These are phyloP conservation scores for Phytophthora sp. DNA, from an alignment of 352 stramenopile genomes.

Conservation along the genomic window DNA sequence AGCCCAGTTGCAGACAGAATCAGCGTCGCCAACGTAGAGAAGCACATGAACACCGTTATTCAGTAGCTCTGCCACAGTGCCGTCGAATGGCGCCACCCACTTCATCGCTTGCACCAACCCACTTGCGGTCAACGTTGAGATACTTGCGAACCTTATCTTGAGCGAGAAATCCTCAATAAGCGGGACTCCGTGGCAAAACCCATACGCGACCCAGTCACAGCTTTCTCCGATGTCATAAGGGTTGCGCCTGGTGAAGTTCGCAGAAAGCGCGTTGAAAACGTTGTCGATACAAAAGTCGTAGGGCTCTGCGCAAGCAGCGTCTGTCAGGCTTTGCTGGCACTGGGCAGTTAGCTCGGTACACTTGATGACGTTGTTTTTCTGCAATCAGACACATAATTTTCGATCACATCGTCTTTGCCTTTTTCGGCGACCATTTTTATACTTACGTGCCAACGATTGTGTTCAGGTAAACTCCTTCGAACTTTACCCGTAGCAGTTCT, in stretches of 20 bases:
- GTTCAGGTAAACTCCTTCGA: no score
- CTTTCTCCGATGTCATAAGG: conserved; percentile 57
- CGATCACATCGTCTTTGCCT: no score
- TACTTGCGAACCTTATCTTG: conserved; percentile 28
- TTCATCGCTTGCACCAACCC: conserved; percentile 64
- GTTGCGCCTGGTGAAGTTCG: conserved; percentile 37
- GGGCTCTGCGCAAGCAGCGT: conserved; percentile 32
- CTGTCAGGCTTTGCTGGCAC: conserved; percentile 31
- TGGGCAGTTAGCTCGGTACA: conserved; percentile 36
- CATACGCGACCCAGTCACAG: conserved; percentile 41
- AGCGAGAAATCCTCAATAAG: conserved; percentile 60
- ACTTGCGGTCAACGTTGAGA: conserved; percentile 33
- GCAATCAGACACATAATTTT: no score
- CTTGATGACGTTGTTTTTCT: no score
- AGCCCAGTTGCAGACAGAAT: conserved; percentile 97
- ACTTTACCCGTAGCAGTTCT: no score
- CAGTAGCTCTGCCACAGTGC: conserved; percentile 85
- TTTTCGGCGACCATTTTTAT: no score
- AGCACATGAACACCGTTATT: conserved; percentile 68
- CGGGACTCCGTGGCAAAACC: conserved; percentile 47
- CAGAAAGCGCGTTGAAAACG: conserved; percentile 35
- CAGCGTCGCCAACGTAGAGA: conserved; percentile 95
- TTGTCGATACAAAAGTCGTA: conserved; percentile 36
- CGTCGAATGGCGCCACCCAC: conserved; percentile 84
- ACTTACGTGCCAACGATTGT: no score